Evolutionary conservation across 2,329 filamentous ascomycete species (phyloP).

Genomic region (Triangularia verruculosa): DNA sequence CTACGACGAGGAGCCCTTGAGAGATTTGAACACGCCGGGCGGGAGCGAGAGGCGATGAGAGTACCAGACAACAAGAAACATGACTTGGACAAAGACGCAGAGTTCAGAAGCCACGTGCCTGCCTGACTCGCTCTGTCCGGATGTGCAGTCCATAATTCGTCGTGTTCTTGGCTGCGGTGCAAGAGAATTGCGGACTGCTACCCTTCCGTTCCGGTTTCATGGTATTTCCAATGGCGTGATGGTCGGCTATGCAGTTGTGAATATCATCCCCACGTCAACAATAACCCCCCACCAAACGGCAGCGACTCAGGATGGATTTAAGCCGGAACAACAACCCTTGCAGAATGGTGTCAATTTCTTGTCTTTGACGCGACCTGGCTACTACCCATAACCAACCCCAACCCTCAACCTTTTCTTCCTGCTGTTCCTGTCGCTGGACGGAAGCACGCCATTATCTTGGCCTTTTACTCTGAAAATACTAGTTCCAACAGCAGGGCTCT

Average conservation of each 20-base stretch:
- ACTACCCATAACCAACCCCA: not conserved
- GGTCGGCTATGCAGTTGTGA: not conserved
- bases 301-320: not conserved
- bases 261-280: not conserved
- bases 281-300: not conserved
- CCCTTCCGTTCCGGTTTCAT: not conserved
- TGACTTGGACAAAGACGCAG: no score
- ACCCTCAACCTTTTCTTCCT: not conserved
- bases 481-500: not conserved
- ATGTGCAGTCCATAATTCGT: not conserved
- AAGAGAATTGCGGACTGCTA: not conserved
- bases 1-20: not conserved
- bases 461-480: not conserved
- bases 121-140: not conserved
- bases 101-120: not conserved
- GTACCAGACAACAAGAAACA: not conserved
- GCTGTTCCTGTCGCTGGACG: not conserved
- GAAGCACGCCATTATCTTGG: not conserved
- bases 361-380: not conserved
- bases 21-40: not conserved
- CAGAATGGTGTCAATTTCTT: not conserved
- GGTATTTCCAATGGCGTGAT: not conserved
- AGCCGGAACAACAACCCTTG: not conserved
- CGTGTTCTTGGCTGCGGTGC: not conserved
- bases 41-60: not conserved